Base-by-base conservation (phyloP, 257 asterid species). In the Solanum bukasovii region DNA sequence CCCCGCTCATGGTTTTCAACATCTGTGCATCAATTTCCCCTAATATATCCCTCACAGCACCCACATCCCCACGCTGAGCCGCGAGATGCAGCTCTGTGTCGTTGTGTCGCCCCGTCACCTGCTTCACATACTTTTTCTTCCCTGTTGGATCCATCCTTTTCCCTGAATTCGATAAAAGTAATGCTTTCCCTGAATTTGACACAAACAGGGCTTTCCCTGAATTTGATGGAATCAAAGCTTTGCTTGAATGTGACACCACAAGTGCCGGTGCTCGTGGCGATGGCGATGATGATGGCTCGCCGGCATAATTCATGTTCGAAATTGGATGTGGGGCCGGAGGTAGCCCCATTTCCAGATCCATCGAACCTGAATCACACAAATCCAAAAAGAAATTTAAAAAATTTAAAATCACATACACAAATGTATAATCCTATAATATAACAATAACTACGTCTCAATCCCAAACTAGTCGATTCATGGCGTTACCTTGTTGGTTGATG, bases 1-100 rank as follows among this genome's bases (percentile, higher is more conserved):
- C 93, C 12, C 94, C 93, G 59, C 91, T 87, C 90, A 87, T 71
- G 8, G 96, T 93, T 86, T 88, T 90, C 71, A 93, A 82, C 94
- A 94, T 93, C 56, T 94, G 98, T 87, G 89, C 96, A 85, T 94
- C 91, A 35, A 93, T 95, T 87, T 95, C 99, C 84, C 89, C 95
- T 31, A 96, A 72, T 86, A 96, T 93, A 90, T 89, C 92, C 90
- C 91, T 92, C 92, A 95, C 98, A 9, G 94, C 96, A 21, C 86
- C 92, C 85, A 92, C 92, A 34, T 95, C 99, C 4, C 99, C 98
- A 59, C 93, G 92, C 88, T 96, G 97, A 7, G 99, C 96, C 2
- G 99, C 99, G 86, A 96, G 90, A 90, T 96, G 99, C 72, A 96
- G 93, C 91, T 94, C 99, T 31, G 99, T 96, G 46, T 96, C 99